A percentile compares a stretch with the other conserved stretches of the same genome.
Evolutionary conservation across 2,329 filamentous ascomycete genomes (phyloP).

Genomic region (Pestalotiopsis sp.): DNA sequence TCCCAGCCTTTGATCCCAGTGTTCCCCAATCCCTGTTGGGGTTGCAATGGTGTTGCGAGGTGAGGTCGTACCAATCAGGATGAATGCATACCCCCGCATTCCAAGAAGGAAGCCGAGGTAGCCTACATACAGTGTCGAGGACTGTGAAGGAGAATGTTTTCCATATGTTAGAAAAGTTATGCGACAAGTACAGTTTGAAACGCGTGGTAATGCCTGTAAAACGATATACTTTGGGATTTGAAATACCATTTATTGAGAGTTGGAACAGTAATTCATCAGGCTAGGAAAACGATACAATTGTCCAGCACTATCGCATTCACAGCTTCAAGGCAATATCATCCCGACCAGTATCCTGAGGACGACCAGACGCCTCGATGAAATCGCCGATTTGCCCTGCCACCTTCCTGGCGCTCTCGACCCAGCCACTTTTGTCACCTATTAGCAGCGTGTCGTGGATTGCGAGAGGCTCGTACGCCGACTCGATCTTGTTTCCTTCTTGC

Average conservation of each 20-base stretch:
- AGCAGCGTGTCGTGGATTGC: conserved; percentile 50
- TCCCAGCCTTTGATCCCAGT: neutral
- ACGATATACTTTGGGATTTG: neutral
- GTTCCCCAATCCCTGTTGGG: neutral
- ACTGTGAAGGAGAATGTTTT: neutral
- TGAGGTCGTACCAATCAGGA: neutral
- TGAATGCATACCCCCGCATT: neutral
- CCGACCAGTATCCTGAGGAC: neutral
- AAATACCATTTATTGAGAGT: neutral
- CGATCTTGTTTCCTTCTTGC: conserved; percentile 28
- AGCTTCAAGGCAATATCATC: neutral
- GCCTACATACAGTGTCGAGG: neutral
- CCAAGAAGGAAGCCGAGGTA: neutral
- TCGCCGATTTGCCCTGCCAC: conserved; percentile 25
- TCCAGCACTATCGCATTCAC: neutral
- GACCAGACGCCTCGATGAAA: conserved; percentile 19
- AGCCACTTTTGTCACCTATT: conserved; percentile 42
- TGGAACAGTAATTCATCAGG: neutral
- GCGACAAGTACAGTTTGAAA: neutral
- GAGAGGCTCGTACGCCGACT: conserved; percentile 39
- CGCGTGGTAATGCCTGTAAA: neutral
- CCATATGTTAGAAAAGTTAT: neutral
- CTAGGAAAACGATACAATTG: neutral
- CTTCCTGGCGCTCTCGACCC: conserved; percentile 32
- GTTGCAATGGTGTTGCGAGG: neutral